phyloP scores from a whole-genome alignment of 2,329 filamentous ascomycete genomes.

The Dothiorella sarmentorum region DNA sequence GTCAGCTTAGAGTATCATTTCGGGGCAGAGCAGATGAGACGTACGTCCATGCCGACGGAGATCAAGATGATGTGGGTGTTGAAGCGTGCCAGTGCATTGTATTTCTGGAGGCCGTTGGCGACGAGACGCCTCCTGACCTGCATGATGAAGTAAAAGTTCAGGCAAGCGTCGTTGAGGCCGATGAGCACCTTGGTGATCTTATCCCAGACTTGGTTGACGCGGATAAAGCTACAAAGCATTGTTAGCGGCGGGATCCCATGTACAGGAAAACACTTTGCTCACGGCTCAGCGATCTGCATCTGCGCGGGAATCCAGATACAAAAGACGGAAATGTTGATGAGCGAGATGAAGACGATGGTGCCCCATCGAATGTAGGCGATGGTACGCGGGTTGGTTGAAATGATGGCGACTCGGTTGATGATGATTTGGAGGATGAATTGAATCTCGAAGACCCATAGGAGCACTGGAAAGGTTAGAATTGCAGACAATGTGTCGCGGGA shows the following conservation, averaged over 20 bases:
- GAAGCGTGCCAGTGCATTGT: slow-evolving; percentile 27
- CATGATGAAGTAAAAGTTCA: slow-evolving; percentile 31
- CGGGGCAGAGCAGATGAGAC: background rate
- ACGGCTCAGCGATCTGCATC: slow-evolving; percentile 25
- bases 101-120: slow-evolving; percentile 28
- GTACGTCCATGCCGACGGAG: slow-evolving; percentile 28
- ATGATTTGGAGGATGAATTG: slow-evolving; percentile 26
- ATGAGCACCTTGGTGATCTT: slow-evolving; percentile 28
- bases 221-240: slow-evolving; percentile 10
- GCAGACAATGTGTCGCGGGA: background rate
- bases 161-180: slow-evolving; percentile 25
- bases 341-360: slow-evolving; percentile 22
- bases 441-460: slow-evolving; percentile 46
- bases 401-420: slow-evolving; percentile 29
- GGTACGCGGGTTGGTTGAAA: slow-evolving; percentile 21
- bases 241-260: no score
- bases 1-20: background rate
- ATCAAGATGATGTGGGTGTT: slow-evolving; percentile 28
- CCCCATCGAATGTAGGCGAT: slow-evolving; percentile 22
- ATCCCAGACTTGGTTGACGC: slow-evolving; percentile 22
- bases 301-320: slow-evolving; percentile 30
- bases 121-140: slow-evolving; percentile 27
- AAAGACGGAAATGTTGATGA: slow-evolving; percentile 33
- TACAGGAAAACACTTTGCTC: background rate
- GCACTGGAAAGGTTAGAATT: slow-evolving; percentile 17